Evolutionary conservation across 2,329 filamentous ascomycete species (phyloP), one percentile per base, ranked within the genome.

Genomic region (Didymella lethalis): DNA sequence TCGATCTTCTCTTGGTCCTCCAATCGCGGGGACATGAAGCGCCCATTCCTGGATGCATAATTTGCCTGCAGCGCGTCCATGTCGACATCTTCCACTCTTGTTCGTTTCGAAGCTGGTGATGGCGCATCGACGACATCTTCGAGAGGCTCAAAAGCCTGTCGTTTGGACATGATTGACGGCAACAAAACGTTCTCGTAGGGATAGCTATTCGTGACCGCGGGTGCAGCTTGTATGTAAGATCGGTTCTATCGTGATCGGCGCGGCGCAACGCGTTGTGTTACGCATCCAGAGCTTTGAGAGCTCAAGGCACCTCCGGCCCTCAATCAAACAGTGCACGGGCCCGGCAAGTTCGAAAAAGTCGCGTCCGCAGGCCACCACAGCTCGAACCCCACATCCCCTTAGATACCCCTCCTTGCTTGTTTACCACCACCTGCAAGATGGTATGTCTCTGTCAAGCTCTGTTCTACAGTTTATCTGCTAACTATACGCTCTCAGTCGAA

Each of bases 21-120:
- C 38, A 32, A 59, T 49, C 69, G 67, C 28, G 72, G 67, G 20
- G 67, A 69, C 68, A 72, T 74, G 36, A 69, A 59, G 38, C 71
- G 68, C 32, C 71, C 73, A 55, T 77, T 76, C 41, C 52, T 66
- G 16, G 63, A 47, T 18, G 66, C 54, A 51, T 66, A 68, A 34
- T 73, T 72, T 10, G 60, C 43, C 7, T 66, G 57, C 7, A 66
- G 62, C 61, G 69, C 65, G 47, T 74, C 67, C 64, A 80, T 78
- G 8, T 73, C 71, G 26, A 72, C 77, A 62, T 81, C 77, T 41
- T 82, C 79, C 26, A 83, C 77, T 48, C 78, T 76, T 54, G 78
- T 75, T 61, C 79, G 79, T 71, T 84, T 84, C 23, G 80, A 77
- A 49, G 78, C 78, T 23, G 82, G 82, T n/a, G 81, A 83, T 8